Base-by-base conservation (phyloP, 345 rosid species). In the Linum trigynum region DNA sequence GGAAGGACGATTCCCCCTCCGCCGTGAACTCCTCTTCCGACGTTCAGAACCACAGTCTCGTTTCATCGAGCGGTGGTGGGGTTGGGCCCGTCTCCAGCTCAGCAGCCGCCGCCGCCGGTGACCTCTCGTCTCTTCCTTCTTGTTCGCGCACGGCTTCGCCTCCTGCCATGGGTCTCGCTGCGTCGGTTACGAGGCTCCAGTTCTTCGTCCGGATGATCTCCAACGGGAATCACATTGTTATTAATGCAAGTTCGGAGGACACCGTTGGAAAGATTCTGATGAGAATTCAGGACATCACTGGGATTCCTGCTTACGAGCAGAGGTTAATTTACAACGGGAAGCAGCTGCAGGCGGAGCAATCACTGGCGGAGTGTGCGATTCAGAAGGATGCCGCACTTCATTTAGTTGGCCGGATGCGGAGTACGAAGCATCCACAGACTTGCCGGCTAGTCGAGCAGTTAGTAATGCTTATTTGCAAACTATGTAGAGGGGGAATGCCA, bases 261-360 rank as follows among this genome's bases (percentile, higher is more conserved):
- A 79, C 88, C 0, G 95, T 94, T 5, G 76, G 74, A 69, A 75
- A 83, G 11, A 72, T 90, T 5, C 88, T 85, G 66, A 80, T 86
- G 63, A 78, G 80, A 23, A 81, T 90, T 32, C 75, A 75, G 39
- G 42, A 4, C 38, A 77, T 78, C 66, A 83, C 90, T 0, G 85
- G 82, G 67, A 88, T 94, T 63, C 97, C 97, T 8, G 72, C 76
- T 39, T 66, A 37, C 0, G 88, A 85, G 59, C 97, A 90, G 71
- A 65, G 97, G 59, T 55, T 90, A 6, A 83, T 94, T 72, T 88
- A 90, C 16, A 51, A 74, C 62, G 95, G 97, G 39, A 88, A 78
- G 72, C 99, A 94, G 83, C 80, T 94, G 2, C 91, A 84, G 85
- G 74, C 71, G 74, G 97, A 94, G 40, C 84, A 85, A 37, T 71